Base-by-base conservation (phyloP, 768 basidiomycete genomes). In the Kondoa malvinella region DNA sequence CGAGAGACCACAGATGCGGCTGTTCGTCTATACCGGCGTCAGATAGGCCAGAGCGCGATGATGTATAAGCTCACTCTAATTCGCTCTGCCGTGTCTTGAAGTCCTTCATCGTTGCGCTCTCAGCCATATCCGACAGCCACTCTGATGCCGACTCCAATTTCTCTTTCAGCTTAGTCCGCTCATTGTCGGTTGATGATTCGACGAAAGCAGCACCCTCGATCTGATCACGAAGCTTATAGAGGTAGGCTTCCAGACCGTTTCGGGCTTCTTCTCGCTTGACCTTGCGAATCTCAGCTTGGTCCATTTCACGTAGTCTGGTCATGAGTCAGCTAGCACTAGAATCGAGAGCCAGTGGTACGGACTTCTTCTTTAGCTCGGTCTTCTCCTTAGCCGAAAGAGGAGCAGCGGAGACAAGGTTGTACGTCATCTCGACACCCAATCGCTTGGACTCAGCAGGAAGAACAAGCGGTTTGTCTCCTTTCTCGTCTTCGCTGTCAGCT, bases 241-340 rank as follows among this genome's bases (percentile, higher is more conserved):
- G 78, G 75, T 95, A 95, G 33, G 86, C 84, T 77, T 99, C 95
- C 64, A 99, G 83, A 29, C 83, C 81, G 77, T 99, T 99, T 32
- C 87, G 82, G 1, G 90, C 89, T 76, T 97, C 95, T 73, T 92
- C 92, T 33, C 85, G 85, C 65, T 84, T 83, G 33, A 80, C 81
- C 76, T 89, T 90, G 21, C 85, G 82, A 1, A 81, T 79, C 78
- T 97, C 92, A 66, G 86, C 85, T 4, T 80, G 76, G 72, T 94
- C 88, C 68, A 94, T 81, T 12, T 85, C 84, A 15, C 86, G 83
- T 14, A 99, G 80, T 75, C 92, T 95, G 70, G 34, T 21, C 17
- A 58, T 1, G 31, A 21, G 14, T 32, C 26, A 17, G 2, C 1
- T 26, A n/a, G 58, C 64, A 21, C n/a, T 63, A 3, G 8, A 33